Evolutionary conservation across 2,329 filamentous ascomycete genomes (phyloP), one percentile per base, ranked within the genome.

Genomic region (Penicillium sp.): DNA sequence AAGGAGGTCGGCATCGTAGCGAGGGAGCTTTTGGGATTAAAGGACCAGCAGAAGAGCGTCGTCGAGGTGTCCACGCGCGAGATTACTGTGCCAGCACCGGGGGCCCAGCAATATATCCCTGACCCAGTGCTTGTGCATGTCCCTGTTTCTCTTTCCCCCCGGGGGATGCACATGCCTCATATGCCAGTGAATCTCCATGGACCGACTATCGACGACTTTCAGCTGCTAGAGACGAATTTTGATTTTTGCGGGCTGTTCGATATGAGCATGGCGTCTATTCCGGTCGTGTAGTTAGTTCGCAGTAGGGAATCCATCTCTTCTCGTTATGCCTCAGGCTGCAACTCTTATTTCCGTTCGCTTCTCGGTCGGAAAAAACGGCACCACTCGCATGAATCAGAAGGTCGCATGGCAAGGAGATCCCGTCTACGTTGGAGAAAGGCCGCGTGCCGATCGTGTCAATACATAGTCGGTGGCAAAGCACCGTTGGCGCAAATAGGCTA

Each of bases 1-100:
- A 63, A 64, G 31, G 78, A 81, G 58, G 72, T 81, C 3, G 77
- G 78, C 35, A 73, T 69, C 1, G 75, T 81, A 35, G 77, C 78
- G 0, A 71, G 74, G 21, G 71, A 78, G 48, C 72, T 71, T 19
- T 60, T 74, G 1, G 55, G 55, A 5, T 52, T 61, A 5, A 31
- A 52, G 21, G 9, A 31, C 13, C 26, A 47, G 41, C 38, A 46
- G 41, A 13, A 46, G 41, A n/a, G 9, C 13, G 35, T 38, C 9
- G 30, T 19, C 30, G 17, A 38, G 11, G 35, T 41, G 13, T 6
- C 11, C 2, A 41, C 35, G 35, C 35, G 35, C 11, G 35, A 41
- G 35, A 41, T 41, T 9, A 19, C 6, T 1, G 49, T 19, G 8
- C 2, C 30, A 5, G 5, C 26, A 26, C 11, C 9, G 5, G 11